These are phyloP conservation scores for Aureobasidium subglaciale DNA, from an alignment of 2,329 filamentous ascomycete species.

Conservation along the genomic window DNA sequence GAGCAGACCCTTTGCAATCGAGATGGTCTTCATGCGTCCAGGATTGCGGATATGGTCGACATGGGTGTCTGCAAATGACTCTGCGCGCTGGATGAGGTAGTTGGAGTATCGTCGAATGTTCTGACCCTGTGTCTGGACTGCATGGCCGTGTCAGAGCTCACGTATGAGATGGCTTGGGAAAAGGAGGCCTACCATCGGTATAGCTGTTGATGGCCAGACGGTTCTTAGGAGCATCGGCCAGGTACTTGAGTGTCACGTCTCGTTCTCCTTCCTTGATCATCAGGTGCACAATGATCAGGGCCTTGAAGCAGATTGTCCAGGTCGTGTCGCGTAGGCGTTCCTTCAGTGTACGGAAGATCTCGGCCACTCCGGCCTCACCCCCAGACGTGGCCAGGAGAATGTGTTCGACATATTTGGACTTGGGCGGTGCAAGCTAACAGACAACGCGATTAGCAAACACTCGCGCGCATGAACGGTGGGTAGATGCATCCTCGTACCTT, in stretches of 20 bases:
- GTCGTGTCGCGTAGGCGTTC: conserved; percentile 87
- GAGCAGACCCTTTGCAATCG: conserved; percentile 84
- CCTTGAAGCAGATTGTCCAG: conserved; percentile 99
- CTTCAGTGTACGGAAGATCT: conserved; percentile 89
- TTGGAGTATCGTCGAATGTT: conserved; percentile 90
- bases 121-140: conserved; percentile 87
- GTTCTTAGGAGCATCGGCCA: conserved; percentile 68
- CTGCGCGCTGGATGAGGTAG: conserved; percentile 76
- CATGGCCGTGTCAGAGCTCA: background rate
- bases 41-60: conserved; percentile 77
- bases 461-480: background rate
- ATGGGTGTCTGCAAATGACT: conserved; percentile 75
- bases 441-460: background rate
- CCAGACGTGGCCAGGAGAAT: conserved; percentile 92
- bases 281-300: conserved; percentile 86
- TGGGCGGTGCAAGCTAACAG: conserved; percentile 81
- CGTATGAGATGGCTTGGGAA: background rate
- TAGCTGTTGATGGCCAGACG: conserved; percentile 84
- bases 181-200: conserved; percentile 65
- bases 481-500: conserved; percentile 54
- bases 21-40: conserved; percentile 67
- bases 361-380: conserved; percentile 87
- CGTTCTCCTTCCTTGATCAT: conserved; percentile 95
- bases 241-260: conserved; percentile 78
- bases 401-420: conserved; percentile 98